A percentile compares a stretch with the other conserved stretches of the same genome.
phyloP scores from a whole-genome alignment of 192 early-diverging fungal species.

The Diversispora epigaea region DNA sequence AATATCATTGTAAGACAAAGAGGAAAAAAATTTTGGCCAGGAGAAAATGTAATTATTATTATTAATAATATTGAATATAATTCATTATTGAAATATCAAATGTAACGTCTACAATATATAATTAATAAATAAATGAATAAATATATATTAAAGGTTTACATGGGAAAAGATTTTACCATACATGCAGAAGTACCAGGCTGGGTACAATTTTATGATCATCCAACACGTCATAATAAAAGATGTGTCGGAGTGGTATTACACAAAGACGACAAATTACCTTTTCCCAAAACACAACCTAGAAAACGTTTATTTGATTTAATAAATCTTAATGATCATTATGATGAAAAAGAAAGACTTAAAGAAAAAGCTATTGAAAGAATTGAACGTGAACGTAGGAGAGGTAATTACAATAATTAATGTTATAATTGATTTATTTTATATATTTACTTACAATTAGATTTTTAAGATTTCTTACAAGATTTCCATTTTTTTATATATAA shows the following conservation, averaged over 20 bases:
- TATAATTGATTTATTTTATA: no score
- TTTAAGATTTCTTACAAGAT: no score
- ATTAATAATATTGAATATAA: not conserved
- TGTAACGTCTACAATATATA: no score
- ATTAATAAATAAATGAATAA: not conserved
- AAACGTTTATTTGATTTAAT: constrained; percentile 69
- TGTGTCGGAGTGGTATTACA: constrained; percentile 67
- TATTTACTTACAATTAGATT: no score
- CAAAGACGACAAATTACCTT: constrained; percentile 64
- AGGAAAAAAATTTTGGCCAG: constrained; percentile 76
- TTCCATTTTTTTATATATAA: no score
- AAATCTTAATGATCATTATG: constrained; percentile 46
- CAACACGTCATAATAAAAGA: constrained; percentile 55
- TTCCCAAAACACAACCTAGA: constrained; percentile 58
- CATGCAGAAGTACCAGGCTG: constrained; percentile 70
- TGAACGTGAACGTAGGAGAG: no score
- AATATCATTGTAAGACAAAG: constrained; percentile 82
- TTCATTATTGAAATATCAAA: not conserved
- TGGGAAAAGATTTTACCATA: constrained; percentile 79
- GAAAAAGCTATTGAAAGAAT: constrained; percentile 28
- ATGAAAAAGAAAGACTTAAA: constrained; percentile 36
- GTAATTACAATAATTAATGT: no score
- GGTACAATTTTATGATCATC: constrained; percentile 73
- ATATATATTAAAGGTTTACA: constrained; percentile 47
- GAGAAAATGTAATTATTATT: constrained; percentile 65